These are phyloP conservation scores for Larix kaempferi DNA, from an alignment of 75 land plant genomes.

Conservation along the genomic window DNA sequence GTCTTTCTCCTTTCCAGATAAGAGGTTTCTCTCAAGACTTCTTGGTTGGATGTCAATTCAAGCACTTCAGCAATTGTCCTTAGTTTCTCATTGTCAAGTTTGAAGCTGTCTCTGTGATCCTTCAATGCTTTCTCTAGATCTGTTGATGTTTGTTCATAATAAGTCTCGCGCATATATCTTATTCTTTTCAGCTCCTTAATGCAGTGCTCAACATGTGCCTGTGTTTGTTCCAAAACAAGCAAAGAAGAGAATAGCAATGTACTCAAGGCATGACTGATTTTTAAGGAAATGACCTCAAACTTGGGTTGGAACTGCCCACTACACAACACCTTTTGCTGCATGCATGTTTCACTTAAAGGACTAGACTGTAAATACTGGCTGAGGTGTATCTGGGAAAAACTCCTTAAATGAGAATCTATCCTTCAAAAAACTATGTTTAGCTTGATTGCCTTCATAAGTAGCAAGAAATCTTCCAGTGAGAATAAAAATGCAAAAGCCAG, in stretches of 20 bases:
- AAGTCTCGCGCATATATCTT: constrained; percentile 15
- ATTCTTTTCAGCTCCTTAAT: constrained; percentile 23
- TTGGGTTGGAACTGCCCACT: constrained; percentile 17
- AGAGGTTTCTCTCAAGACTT: constrained; percentile 12
- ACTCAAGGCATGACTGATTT: constrained; percentile 15
- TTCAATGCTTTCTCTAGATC: constrained; percentile 26
- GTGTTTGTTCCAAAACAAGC: constrained; percentile 26
- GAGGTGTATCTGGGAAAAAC: constrained; percentile 68
- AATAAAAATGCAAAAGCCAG: constrained; percentile 88
- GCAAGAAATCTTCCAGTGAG: constrained; percentile 52
- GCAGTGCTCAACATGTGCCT: constrained; percentile 33
- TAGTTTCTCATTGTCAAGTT: constrained; percentile 15
- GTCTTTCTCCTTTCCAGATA: constrained; percentile 31
- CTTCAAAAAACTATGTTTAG: constrained; percentile 65
- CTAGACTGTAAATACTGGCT: constrained; percentile 70
- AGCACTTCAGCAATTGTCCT: constrained; percentile 23
- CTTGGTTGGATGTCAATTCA: constrained; percentile 24
- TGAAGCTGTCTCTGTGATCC: constrained; percentile 22
- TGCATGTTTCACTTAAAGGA: constrained; percentile 92
- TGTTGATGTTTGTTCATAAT: constrained; percentile 17
- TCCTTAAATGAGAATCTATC: constrained; percentile 91
- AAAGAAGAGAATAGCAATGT: constrained; percentile 23
- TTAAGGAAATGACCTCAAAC: no score
- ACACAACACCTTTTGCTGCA: constrained; percentile 58
- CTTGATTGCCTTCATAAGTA: constrained; percentile 61